Evolutionary conservation across 2,329 filamentous ascomycete species (phyloP).

Genomic region (Coccinonectria pachysandricola): DNA sequence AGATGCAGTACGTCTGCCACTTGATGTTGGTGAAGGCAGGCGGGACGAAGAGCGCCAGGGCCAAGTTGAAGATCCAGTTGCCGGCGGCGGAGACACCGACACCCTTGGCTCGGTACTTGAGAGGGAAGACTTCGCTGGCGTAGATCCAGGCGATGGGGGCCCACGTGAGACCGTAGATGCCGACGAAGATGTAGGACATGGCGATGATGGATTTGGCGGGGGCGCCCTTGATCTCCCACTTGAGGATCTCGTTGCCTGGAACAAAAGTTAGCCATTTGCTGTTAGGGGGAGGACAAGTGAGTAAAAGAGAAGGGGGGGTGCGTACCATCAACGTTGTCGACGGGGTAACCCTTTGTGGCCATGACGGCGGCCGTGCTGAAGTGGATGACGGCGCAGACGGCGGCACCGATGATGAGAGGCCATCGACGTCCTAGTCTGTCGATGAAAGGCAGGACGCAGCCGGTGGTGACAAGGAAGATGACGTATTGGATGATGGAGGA

Average conservation of each 20-base stretch:
- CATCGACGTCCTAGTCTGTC: slow-evolving; percentile 38
- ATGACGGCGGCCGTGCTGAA: slow-evolving; percentile 39
- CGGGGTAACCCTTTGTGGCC: slow-evolving; percentile 35
- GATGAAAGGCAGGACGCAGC: slow-evolving; percentile 36
- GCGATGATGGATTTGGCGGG: slow-evolving; percentile 41
- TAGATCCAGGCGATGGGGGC: slow-evolving; percentile 46
- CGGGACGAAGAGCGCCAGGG: slow-evolving; percentile 29
- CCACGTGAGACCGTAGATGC: slow-evolving; percentile 29
- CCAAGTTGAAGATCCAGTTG: slow-evolving; percentile 32
- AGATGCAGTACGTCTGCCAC: slow-evolving; percentile 41
- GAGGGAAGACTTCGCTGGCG: slow-evolving; percentile 44
- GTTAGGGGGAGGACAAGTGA: accelerated
- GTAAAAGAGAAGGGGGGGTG: no score
- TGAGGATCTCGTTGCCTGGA: slow-evolving; percentile 33
- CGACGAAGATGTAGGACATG: slow-evolving; percentile 36
- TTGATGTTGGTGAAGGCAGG: slow-evolving; percentile 29
- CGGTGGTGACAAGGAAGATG: slow-evolving; percentile 44
- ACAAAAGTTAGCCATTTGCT: slow-evolving; percentile 1
- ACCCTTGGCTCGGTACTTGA: slow-evolving; percentile 40
- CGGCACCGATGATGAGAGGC: slow-evolving; percentile 34
- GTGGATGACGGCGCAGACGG: slow-evolving; percentile 35
- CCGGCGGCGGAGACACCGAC: slow-evolving; percentile 40
- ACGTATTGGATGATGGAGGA: slow-evolving; percentile 46
- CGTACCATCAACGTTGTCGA: slow-evolving; percentile 29
- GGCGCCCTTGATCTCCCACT: slow-evolving; percentile 33